Evolutionary conservation across 2,329 filamentous ascomycete species (phyloP).

Genomic region (Colletotrichum kahawae): DNA sequence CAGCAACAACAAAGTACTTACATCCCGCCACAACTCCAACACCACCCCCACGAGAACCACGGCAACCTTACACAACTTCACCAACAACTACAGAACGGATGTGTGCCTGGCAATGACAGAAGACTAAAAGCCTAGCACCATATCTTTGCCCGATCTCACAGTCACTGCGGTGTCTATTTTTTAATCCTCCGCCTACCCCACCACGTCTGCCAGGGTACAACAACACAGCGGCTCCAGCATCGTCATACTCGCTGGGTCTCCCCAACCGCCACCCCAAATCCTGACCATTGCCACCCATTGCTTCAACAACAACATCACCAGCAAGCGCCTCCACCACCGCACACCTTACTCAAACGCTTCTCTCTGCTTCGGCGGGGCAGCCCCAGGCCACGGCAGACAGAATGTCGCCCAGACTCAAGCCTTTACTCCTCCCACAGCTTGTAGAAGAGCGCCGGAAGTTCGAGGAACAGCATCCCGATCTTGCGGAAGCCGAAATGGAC

Average conservation of each 20-base stretch:
- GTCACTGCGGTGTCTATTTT: not conserved
- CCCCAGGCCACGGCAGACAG: not conserved
- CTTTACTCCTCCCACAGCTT: conserved; percentile 58
- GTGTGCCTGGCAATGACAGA: conserved; percentile 13
- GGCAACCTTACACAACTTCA: conserved; percentile 12
- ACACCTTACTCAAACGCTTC: not conserved
- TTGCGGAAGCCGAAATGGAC: conserved; percentile 36
- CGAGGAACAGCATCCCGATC: conserved; percentile 33
- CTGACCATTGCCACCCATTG: not conserved
- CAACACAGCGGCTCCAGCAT: not conserved
- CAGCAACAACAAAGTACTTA: not conserved
- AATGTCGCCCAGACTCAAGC: conserved; percentile 58
- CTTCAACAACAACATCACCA: not conserved
- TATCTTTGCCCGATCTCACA: not conserved
- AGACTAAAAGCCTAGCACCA: not conserved
- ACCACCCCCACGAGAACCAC: not conserved
- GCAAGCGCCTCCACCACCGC: not conserved
- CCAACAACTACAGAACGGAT: not conserved
- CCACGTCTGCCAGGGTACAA: not conserved
- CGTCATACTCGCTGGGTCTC: not conserved
- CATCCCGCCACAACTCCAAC: not conserved
- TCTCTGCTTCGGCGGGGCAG: not conserved
- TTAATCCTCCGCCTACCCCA: conserved; percentile 3
- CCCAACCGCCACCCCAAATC: not conserved
- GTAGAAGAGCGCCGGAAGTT: conserved; percentile 54